Percentiles rank a stretch among this genome's conserved stretches.
Evolutionary conservation across 2,329 filamentous ascomycete genomes (phyloP).

Genomic region (Magnaporthiopsis rhizophila): DNA sequence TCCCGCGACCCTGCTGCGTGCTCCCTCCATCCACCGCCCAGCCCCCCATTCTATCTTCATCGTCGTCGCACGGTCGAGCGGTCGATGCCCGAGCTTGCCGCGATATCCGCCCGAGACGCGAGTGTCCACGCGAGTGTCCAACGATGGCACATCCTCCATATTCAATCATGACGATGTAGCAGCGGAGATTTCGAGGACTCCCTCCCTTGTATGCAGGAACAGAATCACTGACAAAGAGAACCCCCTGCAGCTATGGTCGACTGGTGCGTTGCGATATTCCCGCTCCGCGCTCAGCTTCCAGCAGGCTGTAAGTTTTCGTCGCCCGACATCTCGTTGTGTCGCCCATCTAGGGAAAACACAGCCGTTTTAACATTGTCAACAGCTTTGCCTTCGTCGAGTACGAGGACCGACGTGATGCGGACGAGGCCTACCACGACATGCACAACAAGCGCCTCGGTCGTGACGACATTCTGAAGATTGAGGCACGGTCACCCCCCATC

Average conservation of each 20-base stretch:
- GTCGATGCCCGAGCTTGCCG: conserved; percentile 20
- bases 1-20: conserved; percentile 4
- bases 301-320: conserved; percentile 72
- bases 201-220: conserved; percentile 8
- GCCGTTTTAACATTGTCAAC: conserved; percentile 8
- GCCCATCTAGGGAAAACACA: neutral
- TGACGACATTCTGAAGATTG: conserved; percentile 94
- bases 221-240: conserved; percentile 34
- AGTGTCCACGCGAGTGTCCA: neutral
- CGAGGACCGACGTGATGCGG: conserved; percentile 94
- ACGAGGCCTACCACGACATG: conserved; percentile 99
- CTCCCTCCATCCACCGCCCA: conserved; percentile 10
- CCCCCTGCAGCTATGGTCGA: conserved; percentile 73
- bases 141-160: neutral
- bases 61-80: conserved; percentile 35
- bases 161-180: conserved; percentile 5
- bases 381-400: conserved; percentile 99
- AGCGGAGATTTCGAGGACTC: neutral
- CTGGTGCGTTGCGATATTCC: conserved; percentile 98
- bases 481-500: conserved; percentile 49
- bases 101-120: neutral
- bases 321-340: neutral
- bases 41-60: conserved; percentile 17
- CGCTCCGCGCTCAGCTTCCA: conserved; percentile 85
- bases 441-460: conserved; percentile 97